phyloP scores from a whole-genome alignment of 768 basidiomycete species.

The Russula olivacea region DNA sequence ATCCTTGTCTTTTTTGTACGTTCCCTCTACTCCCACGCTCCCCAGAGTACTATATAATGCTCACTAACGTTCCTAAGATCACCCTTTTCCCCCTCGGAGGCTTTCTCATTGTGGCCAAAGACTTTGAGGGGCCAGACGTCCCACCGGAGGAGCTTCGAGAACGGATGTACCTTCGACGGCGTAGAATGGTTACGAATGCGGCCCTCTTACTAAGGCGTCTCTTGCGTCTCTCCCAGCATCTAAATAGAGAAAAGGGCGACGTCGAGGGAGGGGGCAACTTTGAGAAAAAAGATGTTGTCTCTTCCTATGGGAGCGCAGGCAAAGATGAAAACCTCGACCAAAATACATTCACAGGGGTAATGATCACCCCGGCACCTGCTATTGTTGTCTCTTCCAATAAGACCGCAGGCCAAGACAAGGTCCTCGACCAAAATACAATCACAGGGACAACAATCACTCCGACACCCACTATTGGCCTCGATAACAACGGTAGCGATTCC shows the following conservation, averaged over 20 bases:
- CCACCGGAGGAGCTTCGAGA: conserved; percentile 51
- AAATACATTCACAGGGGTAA: background rate
- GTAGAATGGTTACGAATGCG: conserved; percentile 18
- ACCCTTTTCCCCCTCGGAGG: conserved; percentile 63
- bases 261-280: background rate
- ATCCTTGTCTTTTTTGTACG: conserved; percentile 54
- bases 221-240: background rate
- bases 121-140: conserved; percentile 60
- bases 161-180: conserved; percentile 37
- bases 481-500: no score
- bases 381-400: background rate
- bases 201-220: background rate
- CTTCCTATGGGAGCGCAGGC: background rate
- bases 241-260: background rate
- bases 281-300: background rate
- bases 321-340: background rate
- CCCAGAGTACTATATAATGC: background rate
- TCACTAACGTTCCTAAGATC: conserved; percentile 35
- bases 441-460: background rate
- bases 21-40: conserved; percentile 1
- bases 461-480: background rate
- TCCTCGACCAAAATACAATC: background rate
- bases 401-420: background rate
- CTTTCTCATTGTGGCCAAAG: conserved; percentile 48
- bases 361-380: background rate